Percentiles rank a stretch among this genome's conserved stretches.
phyloP scores from a whole-genome alignment of 176 grass and related monocot species.

The Musa acuminata region DNA sequence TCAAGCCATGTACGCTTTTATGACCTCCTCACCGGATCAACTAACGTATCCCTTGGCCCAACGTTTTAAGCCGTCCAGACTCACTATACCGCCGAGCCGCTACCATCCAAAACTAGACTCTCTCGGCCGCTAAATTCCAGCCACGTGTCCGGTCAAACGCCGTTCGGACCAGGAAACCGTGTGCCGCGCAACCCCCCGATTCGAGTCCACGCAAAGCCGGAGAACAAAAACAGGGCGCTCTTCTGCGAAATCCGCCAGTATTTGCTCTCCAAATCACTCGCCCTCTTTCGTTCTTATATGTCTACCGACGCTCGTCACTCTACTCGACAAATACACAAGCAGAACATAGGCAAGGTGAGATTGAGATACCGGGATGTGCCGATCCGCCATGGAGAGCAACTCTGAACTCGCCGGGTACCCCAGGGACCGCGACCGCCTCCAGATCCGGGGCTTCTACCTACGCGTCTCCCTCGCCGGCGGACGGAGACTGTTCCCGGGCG shows the following conservation, averaged over 20 bases:
- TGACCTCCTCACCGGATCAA: too few species aligned
- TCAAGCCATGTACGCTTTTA: too few species aligned
- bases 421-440: conserved; percentile 5
- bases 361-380: conserved; percentile 5
- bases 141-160: background rate
- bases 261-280: background rate
- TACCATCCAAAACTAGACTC: background rate
- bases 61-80: background rate
- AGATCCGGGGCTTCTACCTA: conserved; percentile 42
- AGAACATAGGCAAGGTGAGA: too few species aligned
- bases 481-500: background rate
- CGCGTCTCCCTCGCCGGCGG: conserved; percentile 19
- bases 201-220: background rate
- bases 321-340: too few species aligned
- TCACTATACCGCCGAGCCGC: background rate
- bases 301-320: too few species aligned
- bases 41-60: background rate
- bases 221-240: background rate
- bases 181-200: background rate
- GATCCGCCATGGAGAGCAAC: background rate
- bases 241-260: background rate
- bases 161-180: background rate
- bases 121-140: too few species aligned
- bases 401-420: conserved; percentile 5
- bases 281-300: background rate